A percentile compares a stretch with the other conserved stretches of the same genome.
These are phyloP conservation scores for Lactarius indigo DNA, from an alignment of 768 basidiomycete species.

Conservation along the genomic window DNA sequence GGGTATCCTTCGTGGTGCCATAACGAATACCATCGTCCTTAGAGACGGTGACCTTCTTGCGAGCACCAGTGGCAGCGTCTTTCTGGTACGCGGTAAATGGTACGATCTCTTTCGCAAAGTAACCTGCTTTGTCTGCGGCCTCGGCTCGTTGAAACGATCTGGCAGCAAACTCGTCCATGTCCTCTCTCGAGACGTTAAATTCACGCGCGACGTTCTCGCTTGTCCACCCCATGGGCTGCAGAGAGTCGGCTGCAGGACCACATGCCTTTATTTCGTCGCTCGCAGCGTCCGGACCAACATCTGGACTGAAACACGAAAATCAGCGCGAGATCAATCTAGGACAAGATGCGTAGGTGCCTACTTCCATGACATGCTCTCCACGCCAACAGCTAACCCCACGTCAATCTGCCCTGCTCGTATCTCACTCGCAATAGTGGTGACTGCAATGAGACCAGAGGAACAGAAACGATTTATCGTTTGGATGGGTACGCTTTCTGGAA, in stretches of 20 bases:
- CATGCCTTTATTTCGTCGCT: conserved; percentile 60
- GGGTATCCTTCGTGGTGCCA: conserved; percentile 63
- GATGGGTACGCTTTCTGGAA: conserved; percentile 72
- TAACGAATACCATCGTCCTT: conserved; percentile 78
- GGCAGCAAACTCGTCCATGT: conserved; percentile 74
- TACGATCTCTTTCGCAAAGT: conserved; percentile 67
- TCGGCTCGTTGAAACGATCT: conserved; percentile 77
- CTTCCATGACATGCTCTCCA: conserved; percentile 84
- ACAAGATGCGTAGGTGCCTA: conserved; percentile 36
- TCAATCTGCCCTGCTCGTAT: conserved; percentile 76
- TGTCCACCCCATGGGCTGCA: conserved; percentile 85
- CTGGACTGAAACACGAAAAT: conserved; percentile 45
- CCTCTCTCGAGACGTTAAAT: conserved; percentile 65
- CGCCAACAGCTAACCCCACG: conserved; percentile 76
- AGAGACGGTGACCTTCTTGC: conserved; percentile 50
- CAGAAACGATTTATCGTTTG: conserved; percentile 79
- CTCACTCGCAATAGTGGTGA: conserved; percentile 72
- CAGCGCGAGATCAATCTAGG: conserved; percentile 25
- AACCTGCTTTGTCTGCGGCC: conserved; percentile 61
- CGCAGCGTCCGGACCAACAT: conserved; percentile 55
- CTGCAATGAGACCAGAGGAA: conserved; percentile 83
- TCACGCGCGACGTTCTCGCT: conserved; percentile 81
- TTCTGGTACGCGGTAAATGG: conserved; percentile 67
- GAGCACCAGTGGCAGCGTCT: conserved; percentile 51
- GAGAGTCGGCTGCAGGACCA: conserved; percentile 55